Base-by-base conservation (phyloP, 1,139 yeast species). In the Saccharomyces pastorianus region DNA sequence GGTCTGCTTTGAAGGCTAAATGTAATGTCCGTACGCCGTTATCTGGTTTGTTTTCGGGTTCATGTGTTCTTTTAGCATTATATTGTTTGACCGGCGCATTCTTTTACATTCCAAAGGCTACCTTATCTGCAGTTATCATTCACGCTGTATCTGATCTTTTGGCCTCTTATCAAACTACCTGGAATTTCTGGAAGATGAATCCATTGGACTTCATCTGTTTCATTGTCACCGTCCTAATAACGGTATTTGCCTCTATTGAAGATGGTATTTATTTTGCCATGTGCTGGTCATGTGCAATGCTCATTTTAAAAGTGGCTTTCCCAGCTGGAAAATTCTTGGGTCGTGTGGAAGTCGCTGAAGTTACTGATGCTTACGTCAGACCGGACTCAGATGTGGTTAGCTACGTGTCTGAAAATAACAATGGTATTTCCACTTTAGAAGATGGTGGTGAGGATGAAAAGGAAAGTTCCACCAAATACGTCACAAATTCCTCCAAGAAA, bases 21-120 rank as follows among this genome's bases (percentile, higher is more conserved):
- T 90, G 96, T 79, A 96, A 96, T 67, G 98, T 91, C 49, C 81
- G 91, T 67, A 91, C 98, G 44, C 98, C 98, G 32, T 76, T 90
- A 58, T 96, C 96, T 52, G 96, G 97, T 73, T 78, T 89, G 53
- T 87, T 83, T 73, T 89, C 96, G 28, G 98, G 97, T 67, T 82
- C 80, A 42, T 91, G 91, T 69, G 97, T 91, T 27, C 73, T 91
- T 59, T 75, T 91, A 59, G 96, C 97, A 2, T 76, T 91, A 58
- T 91, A 90, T 70, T 85, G 86, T 55, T 79, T 91, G 62, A 89
- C 97, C 9, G 77, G 77, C 53, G 85, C 95, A 4, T 91, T 91
- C 75, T 88, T 78, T 76, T 91, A 81, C 74, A 91, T 91, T 70
- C 96, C 97, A 55, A 89, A 87, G 65, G 96, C 97, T 11, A 81